Conservation (phyloP, 1,139 yeast species). For the Pichiaceae sp. region DNA sequence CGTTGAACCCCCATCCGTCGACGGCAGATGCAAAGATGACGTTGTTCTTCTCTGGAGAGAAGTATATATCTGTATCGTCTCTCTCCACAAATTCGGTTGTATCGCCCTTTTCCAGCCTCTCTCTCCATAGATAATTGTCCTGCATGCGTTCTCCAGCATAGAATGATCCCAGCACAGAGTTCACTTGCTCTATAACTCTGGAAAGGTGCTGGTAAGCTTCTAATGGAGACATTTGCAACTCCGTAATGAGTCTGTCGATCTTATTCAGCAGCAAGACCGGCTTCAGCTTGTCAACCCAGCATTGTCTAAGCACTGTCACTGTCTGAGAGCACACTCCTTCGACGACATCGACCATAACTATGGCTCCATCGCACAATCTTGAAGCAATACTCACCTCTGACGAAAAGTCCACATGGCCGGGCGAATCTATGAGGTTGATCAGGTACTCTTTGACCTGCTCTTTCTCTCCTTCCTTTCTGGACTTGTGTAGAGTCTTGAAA, state of each 20-base stretch:
- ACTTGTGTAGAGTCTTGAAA: conserved; percentile 53
- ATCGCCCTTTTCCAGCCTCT: conserved; percentile 32
- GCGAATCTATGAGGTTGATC: conserved; percentile 91
- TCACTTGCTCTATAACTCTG: conserved; percentile 82
- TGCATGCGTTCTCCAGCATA: conserved; percentile 92
- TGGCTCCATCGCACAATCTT: conserved; percentile 92
- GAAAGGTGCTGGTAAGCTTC: conserved; percentile 83
- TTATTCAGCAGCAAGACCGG: conserved; percentile 91
- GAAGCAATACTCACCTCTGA: conserved; percentile 96
- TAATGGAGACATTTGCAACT: conserved; percentile 69
- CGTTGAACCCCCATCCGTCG: conserved; percentile 97
- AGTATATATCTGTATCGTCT: conserved; percentile 79
- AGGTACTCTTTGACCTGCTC: conserved; percentile 62
- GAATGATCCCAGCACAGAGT: conserved; percentile 89
- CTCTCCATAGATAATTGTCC: conserved; percentile 80
- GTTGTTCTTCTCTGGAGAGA: conserved; percentile 82
- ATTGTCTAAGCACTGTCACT: conserved; percentile 86
- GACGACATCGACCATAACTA: conserved; percentile 89
- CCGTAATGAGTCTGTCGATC: conserved; percentile 78
- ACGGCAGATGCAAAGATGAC: conserved; percentile 91
- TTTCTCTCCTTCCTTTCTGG: conserved; percentile 13
- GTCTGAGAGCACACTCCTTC: conserved; percentile 99
- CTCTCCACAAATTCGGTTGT: conserved; percentile 59
- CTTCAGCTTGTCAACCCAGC: conserved; percentile 88
- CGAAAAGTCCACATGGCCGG: conserved; percentile 96